Evolutionary conservation across 805 yeast species (phyloP).

Genomic region (Metschnikowia sp.): DNA sequence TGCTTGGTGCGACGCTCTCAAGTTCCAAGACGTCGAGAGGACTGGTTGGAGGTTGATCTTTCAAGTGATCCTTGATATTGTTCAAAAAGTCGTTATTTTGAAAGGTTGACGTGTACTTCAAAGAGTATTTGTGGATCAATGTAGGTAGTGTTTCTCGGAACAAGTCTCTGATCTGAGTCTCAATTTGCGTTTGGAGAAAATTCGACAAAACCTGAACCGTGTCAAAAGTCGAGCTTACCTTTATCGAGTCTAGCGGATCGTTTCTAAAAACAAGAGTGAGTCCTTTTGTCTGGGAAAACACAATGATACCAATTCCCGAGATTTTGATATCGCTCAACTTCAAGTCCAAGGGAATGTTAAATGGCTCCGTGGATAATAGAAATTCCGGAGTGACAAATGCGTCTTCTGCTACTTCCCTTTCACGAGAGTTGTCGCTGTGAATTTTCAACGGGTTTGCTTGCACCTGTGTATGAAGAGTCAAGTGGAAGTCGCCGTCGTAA

Average conservation of each 20-base stretch:
- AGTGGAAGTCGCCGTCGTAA: conserved; percentile 71
- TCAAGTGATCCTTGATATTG: conserved; percentile 19
- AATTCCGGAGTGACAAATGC: conserved; percentile 66
- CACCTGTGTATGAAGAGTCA: conserved; percentile 72
- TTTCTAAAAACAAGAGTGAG: conserved; percentile 82
- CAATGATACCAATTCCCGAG: conserved; percentile 80
- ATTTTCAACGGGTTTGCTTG: conserved; percentile 83
- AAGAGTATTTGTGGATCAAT: conserved; percentile 69
- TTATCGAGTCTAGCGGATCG: conserved; percentile 81
- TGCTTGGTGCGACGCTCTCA: conserved; percentile 45
- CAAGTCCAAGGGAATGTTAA: conserved; percentile 76
- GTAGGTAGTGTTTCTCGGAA: conserved; percentile 84
- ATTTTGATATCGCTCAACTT: conserved; percentile 68
- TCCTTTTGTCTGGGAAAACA: conserved; percentile 77
- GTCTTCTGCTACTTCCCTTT: conserved; percentile 28
- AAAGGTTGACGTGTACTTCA: conserved; percentile 42
- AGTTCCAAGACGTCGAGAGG: conserved; percentile 12
- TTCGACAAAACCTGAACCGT: conserved; percentile 79
- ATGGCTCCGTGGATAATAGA: conserved; percentile 59
- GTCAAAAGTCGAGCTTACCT: conserved; percentile 84
- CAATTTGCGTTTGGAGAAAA: conserved; percentile 78
- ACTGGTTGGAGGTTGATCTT: conserved; percentile 3
- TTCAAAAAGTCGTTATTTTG: conserved; percentile 19
- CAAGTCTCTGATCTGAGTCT: conserved; percentile 70
- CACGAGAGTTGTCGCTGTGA: conserved; percentile 45